Percentiles rank a stretch among this genome's conserved stretches.
These are phyloP conservation scores for Clarireedia paspali DNA, from an alignment of 2,329 filamentous ascomycete species.

Conservation along the genomic window DNA sequence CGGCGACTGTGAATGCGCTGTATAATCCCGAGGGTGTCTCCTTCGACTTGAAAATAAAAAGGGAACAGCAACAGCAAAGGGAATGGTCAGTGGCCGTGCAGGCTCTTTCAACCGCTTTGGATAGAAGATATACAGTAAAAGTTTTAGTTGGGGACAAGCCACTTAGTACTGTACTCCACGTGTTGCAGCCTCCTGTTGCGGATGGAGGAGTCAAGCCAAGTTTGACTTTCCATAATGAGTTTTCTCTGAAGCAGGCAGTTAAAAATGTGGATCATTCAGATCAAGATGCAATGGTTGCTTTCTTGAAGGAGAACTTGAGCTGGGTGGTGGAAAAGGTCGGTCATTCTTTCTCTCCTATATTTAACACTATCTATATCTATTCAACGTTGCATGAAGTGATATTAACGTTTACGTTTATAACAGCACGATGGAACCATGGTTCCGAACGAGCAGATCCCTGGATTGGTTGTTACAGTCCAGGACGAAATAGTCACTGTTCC, in stretches of 20 bases:
- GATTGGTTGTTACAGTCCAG: constrained; percentile 17
- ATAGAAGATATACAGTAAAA: neutral
- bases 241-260: constrained; percentile 13
- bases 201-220: constrained; percentile 5
- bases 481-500: constrained; percentile 17
- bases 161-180: neutral
- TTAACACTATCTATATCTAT: too few species aligned
- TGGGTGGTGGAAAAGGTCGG: constrained; percentile 24
- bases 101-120: neutral
- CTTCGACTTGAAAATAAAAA: neutral
- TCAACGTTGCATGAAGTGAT: neutral
- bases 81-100: constrained; percentile 16
- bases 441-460: constrained; percentile 7
- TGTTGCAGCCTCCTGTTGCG: neutral
- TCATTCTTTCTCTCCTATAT: neutral
- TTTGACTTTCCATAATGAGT: constrained; percentile 20
- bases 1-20: constrained; percentile 51
- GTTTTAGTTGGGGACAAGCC: neutral
- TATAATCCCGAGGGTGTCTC: constrained; percentile 27
- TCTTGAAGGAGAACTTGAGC: constrained; percentile 18
- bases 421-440: constrained; percentile 1
- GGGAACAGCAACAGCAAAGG: constrained; percentile 3
- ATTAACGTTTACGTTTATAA: neutral
- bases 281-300: constrained; percentile 10
- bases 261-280: constrained; percentile 10